Base-by-base conservation (phyloP, 371 early-diverging fungal genomes). In the Lichtheimia hyalospora region DNA sequence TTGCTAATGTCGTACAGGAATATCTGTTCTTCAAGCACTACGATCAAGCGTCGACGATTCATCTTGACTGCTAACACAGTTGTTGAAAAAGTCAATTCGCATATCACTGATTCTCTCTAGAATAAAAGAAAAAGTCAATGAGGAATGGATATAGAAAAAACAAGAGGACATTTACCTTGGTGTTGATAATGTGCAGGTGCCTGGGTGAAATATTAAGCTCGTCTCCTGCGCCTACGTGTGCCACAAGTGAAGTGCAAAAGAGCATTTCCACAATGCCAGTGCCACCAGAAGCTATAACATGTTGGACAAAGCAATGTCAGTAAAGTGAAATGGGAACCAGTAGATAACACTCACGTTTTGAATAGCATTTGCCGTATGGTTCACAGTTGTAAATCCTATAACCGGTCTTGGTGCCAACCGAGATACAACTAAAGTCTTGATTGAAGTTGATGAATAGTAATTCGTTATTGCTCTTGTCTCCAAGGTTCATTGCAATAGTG, bases 241-340 rank as follows among this genome's bases (percentile, higher is more conserved):
- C 98, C 0, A 98, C 95, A 16, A 98, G 84, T 8, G 91, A 91
- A 3, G 98, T 96, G 61, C 90, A 92, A 62, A 97, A 98, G 41
- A 98, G 79, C 97, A 98, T 97, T 76, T 96, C 97, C 5, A 94
- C 94, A 55, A 96, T 91, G 18, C 95, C 94, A 20, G 94, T 92
- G 6, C 95, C 95, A 41, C 93, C 93, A 64, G 89, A 89, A 24
- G 83, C 90, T 89, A 60, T 52, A 15, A 0, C 52, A 24, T 10
- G 24, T 0, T 34, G 6, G 8, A 34, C 6, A 10, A 8, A 34
- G 34, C 34, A 34, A 8, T 34, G 34, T 34, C 34, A 34, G 3
- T 40, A 23, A 2, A 13, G 8, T 39, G 46, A 46, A 10, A 6
- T 40, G 3, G 18, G n/a, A 23, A 21, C 12, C 1, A 41, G 14